These are phyloP conservation scores for Agaricus blazei DNA, from an alignment of 768 basidiomycete genomes.

Conservation along the genomic window DNA sequence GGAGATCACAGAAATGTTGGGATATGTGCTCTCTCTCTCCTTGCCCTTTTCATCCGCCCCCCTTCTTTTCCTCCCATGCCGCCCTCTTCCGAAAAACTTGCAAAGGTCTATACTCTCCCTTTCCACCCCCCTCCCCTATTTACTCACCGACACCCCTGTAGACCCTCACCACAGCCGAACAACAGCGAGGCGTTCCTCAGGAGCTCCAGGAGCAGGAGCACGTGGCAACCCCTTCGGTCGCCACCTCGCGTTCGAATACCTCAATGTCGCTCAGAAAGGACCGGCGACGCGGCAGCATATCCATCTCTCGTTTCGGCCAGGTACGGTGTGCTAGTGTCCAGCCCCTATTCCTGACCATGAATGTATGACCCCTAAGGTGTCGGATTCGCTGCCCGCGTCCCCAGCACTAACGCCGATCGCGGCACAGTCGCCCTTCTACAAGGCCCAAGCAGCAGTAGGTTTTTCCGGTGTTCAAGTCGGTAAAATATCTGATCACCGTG, in stretches of 20 bases:
- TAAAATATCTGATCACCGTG: neutral
- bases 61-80: neutral
- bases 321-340: neutral
- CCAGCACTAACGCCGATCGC: conserved; percentile 1
- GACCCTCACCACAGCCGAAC: neutral
- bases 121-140: neutral
- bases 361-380: neutral
- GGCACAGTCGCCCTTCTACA: conserved; percentile 1
- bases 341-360: neutral
- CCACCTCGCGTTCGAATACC: neutral
- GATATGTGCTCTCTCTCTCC: neutral
- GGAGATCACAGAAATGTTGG: too few species aligned
- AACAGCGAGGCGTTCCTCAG: neutral
- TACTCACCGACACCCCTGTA: neutral
- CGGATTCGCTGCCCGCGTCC: neutral
- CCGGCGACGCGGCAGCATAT: conserved; percentile 6
- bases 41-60: neutral
- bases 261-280: neutral
- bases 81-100: neutral
- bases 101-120: neutral
- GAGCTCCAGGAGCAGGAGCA: conserved; percentile 6
- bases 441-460: conserved; percentile 7
- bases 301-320: conserved; percentile 9
- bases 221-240: neutral
- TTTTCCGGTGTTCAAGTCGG: neutral